Conservation (phyloP, 2,329 filamentous ascomycete genomes). For the Aspergillus ruber region DNA sequence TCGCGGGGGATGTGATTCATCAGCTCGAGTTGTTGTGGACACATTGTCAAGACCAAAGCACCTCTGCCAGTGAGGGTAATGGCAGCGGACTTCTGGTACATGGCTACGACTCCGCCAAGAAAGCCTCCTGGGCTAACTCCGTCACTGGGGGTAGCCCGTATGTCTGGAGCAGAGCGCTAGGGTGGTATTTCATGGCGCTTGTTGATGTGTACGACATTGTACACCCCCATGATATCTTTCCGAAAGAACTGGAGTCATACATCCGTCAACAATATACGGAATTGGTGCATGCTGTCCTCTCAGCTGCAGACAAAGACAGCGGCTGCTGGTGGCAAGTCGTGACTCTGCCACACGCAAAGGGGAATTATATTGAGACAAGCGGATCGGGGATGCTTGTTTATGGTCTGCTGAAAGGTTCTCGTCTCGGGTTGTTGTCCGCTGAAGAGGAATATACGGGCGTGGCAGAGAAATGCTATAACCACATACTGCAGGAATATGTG, state of each 20-base stretch:
- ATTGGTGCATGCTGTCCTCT: conserved; percentile 38
- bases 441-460: conserved; percentile 27
- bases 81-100: conserved; percentile 43
- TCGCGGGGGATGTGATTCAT: conserved; percentile 39
- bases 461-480: conserved; percentile 40
- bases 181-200: conserved; percentile 50
- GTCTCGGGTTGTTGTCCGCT: conserved; percentile 26
- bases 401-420: conserved; percentile 44
- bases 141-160: conserved; percentile 46
- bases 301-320: conserved; percentile 34
- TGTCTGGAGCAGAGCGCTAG: conserved; percentile 50
- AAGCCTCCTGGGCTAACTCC: conserved; percentile 47
- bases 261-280: conserved; percentile 36
- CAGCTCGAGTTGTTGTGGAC: conserved; percentile 44
- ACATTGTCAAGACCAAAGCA: conserved; percentile 36
- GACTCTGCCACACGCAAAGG: conserved; percentile 43
- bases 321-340: conserved; percentile 57
- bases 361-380: conserved; percentile 57
- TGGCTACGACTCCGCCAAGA: conserved; percentile 48
- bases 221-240: conserved; percentile 21
- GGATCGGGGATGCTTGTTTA: conserved; percentile 55
- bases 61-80: neutral
- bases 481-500: conserved; percentile 42
- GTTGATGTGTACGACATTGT: conserved; percentile 47
- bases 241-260: conserved; percentile 27